Evolutionary conservation across 768 basidiomycete genomes (phyloP), one percentile per base, ranked within the genome.

Genomic region (Clavaria fumosa): DNA sequence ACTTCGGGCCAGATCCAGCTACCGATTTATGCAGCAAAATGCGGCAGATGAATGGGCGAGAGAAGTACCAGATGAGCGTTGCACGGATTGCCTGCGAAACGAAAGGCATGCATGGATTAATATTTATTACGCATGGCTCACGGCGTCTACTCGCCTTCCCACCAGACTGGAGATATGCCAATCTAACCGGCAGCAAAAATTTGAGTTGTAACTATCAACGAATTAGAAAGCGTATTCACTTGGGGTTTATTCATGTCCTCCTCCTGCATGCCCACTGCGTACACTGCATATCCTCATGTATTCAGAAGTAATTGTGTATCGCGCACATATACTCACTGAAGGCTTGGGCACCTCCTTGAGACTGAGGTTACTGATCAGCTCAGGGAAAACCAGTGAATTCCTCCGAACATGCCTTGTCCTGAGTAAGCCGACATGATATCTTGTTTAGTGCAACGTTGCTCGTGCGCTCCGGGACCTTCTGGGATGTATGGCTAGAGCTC

Each of bases 101-200:
- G n/a, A n/a, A n/a, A n/a, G n/a, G n/a, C n/a, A n/a, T n/a, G n/a
- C n/a, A n/a, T n/a, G n/a, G n/a, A n/a, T n/a, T n/a, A n/a, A n/a
- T n/a, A n/a, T n/a, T n/a, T n/a, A n/a, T n/a, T n/a, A n/a, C n/a
- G n/a, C n/a, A n/a, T n/a, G n/a, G n/a, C n/a, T n/a, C n/a, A n/a
- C n/a, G n/a, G n/a, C n/a, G n/a, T n/a, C 4, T 14, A 50, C 54
- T n/a, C 28, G 78, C 84, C 84, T 68, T 89, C 85, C 83, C 84
- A 90, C 85, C 85, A 90, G 37, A 88, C 68, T 3, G 82, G 77
- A 21, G 81, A 81, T 50, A 90, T 85, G 32, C 86, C 86, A 49
- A 90, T 78, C 79, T 86, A 51, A 7, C 7, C 9, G 10, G 14
- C 5, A 24, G 17, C 20, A 23, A 10, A 19, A 33, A 19, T 22